These are phyloP conservation scores for Rutidosis leptorrhynchoides DNA, from an alignment of 129 eudicot species.

Conservation along the genomic window DNA sequence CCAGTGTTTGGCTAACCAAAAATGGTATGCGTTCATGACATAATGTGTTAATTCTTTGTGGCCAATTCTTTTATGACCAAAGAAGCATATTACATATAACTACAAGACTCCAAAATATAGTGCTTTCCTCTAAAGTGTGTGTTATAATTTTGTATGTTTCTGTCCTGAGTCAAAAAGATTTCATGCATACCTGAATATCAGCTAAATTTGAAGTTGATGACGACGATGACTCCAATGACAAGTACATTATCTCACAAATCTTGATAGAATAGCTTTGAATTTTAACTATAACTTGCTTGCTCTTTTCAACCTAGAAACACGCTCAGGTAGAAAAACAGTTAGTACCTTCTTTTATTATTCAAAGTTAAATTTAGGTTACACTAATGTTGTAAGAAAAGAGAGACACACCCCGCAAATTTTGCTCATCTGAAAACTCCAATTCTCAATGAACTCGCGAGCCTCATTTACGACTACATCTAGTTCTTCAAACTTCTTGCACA, in stretches of 20 bases:
- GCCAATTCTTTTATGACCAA: background rate
- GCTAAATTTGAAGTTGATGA: slow-evolving; percentile 39
- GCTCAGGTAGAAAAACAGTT: slow-evolving; percentile 14
- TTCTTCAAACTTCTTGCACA: slow-evolving; percentile 69
- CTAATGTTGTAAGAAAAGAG: slow-evolving; percentile 11
- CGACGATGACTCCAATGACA: slow-evolving; percentile 32
- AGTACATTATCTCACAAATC: slow-evolving; percentile 45
- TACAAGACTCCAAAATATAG: background rate
- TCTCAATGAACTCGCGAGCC: slow-evolving; percentile 83
- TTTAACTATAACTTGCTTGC: slow-evolving; percentile 46
- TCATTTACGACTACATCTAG: slow-evolving; percentile 78
- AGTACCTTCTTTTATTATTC: background rate
- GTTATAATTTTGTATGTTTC: background rate
- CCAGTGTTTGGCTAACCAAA: background rate
- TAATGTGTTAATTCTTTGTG: background rate
- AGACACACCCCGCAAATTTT: slow-evolving; percentile 69
- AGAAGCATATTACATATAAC: background rate
- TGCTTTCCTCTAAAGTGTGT: background rate
- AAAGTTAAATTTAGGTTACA: background rate
- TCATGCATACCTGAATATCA: slow-evolving; percentile 56
- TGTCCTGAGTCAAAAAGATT: slow-evolving; percentile 7
- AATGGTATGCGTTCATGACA: too few relatives aligned
- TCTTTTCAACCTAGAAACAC: slow-evolving; percentile 52
- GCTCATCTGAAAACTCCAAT: slow-evolving; percentile 81
- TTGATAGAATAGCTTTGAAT: slow-evolving; percentile 53